Percentiles rank a stretch among this genome's conserved stretches.
phyloP scores from a whole-genome alignment of 495 filamentous ascomycete genomes.

The Ramalina peruviana region DNA sequence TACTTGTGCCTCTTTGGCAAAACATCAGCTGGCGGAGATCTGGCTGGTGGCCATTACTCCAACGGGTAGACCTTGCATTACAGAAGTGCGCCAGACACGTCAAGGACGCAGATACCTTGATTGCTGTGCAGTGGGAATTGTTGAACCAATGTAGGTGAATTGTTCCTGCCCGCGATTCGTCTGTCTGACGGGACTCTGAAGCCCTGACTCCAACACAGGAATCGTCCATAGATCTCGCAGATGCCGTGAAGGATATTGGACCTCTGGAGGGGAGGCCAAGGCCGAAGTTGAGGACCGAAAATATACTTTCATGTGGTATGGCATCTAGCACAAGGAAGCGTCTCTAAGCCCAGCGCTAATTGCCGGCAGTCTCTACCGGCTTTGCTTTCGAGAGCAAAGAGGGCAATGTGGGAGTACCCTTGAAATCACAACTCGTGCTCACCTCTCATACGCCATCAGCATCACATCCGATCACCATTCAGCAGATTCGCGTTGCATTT shows the following conservation, averaged over 20 bases:
- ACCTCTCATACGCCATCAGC: slow-evolving; percentile 50
- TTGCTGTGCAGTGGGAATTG: slow-evolving; percentile 79
- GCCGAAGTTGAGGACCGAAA: slow-evolving; percentile 50
- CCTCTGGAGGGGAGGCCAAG: slow-evolving; percentile 41
- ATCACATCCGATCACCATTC: slow-evolving; percentile 50
- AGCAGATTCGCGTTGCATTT: slow-evolving; percentile 49
- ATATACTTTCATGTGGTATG: slow-evolving; percentile 55
- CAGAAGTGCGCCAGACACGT: slow-evolving; percentile 54
- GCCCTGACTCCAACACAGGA: slow-evolving; percentile 45
- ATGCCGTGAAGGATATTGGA: slow-evolving; percentile 44
- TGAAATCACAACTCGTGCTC: slow-evolving; percentile 59
- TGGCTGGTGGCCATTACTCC: slow-evolving; percentile 61
- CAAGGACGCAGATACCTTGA: slow-evolving; percentile 47
- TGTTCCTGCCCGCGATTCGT: background rate
- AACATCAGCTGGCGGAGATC: slow-evolving; percentile 59
- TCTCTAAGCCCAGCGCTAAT: background rate
- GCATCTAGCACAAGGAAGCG: slow-evolving; percentile 1
- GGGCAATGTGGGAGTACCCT: slow-evolving; percentile 70
- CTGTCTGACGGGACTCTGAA: slow-evolving; percentile 18
- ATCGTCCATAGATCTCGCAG: slow-evolving; percentile 63
- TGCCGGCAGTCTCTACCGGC: slow-evolving; percentile 41
- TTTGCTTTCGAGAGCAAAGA: slow-evolving; percentile 62
- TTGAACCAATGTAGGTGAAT: slow-evolving; percentile 47
- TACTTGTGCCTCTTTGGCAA: slow-evolving; percentile 61
- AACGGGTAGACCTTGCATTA: slow-evolving; percentile 58